phyloP scores from a whole-genome alignment of 345 rosid genomes.

The Rubroshorea leprosula region DNA sequence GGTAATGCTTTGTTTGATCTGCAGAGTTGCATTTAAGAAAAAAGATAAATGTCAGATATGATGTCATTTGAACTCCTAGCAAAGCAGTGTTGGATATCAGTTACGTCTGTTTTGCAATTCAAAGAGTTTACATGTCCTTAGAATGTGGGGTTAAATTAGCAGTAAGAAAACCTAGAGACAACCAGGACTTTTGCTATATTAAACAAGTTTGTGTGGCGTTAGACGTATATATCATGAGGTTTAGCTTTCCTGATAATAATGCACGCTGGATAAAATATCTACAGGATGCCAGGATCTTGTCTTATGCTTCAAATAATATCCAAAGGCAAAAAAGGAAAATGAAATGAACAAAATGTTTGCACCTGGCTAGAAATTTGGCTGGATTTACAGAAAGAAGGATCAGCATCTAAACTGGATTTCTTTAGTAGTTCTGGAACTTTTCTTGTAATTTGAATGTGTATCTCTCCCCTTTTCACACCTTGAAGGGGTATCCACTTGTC shows the following conservation, averaged over 20 bases:
- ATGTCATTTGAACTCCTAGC: neutral
- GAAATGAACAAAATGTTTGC: neutral
- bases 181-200: neutral
- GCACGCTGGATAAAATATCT: too few species aligned
- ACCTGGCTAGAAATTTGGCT: constrained; percentile 47
- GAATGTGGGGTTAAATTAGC: too few species aligned
- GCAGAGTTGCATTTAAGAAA: constrained; percentile 7
- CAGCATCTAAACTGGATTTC: constrained; percentile 45
- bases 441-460: constrained; percentile 68
- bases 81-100: too few species aligned
- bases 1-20: constrained; percentile 64
- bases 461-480: constrained; percentile 86
- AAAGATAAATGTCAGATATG: neutral
- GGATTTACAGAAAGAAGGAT: constrained; percentile 57
- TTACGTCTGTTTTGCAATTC: too few species aligned
- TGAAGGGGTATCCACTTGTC: constrained; percentile 99
- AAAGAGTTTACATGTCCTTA: too few species aligned
- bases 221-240: too few species aligned
- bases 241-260: too few species aligned
- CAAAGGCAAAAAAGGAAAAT: neutral
- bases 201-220: too few species aligned
- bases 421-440: constrained; percentile 53
- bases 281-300: too few species aligned
- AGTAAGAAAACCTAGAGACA: too few species aligned
- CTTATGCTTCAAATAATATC: too few species aligned